Percentiles rank a stretch among this genome's conserved stretches.
Evolutionary conservation across 768 basidiomycete genomes (phyloP).

Genomic region (Lyophyllum shimeji): DNA sequence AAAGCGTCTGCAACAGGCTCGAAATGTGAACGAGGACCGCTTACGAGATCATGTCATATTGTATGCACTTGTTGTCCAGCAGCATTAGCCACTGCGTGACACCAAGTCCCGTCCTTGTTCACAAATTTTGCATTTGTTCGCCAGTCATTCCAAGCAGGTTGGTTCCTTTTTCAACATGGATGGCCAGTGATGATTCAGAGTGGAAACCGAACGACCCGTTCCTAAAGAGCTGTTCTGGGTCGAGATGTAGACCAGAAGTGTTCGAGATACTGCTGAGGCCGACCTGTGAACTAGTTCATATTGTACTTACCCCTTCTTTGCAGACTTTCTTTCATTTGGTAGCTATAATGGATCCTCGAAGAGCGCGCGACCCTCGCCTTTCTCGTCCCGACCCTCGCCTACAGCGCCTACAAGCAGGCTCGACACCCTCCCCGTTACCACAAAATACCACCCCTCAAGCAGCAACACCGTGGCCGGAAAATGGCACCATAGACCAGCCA

Average conservation of each 20-base stretch:
- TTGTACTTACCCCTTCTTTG: conserved; percentile 3
- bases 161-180: not conserved
- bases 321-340: conserved; percentile 10
- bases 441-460: conserved; percentile 18
- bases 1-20: too few relatives aligned
- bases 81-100: not conserved
- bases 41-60: not conserved
- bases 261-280: conserved; percentile 94
- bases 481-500: conserved; percentile 17
- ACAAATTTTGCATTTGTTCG: not conserved
- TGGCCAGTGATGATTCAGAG: conserved; percentile 81
- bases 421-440: conserved; percentile 34
- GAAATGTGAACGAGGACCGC: too few relatives aligned
- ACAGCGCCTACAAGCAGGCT: conserved; percentile 43
- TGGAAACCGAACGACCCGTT: conserved; percentile 82
- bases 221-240: conserved; percentile 46
- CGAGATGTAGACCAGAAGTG: conserved; percentile 70
- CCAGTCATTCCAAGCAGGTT: conserved; percentile 4
- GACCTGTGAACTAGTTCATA: conserved; percentile 10
- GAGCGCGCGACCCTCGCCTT: conserved; percentile 79
- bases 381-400: conserved; percentile 68
- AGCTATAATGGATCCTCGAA: conserved; percentile 69
- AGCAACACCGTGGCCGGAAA: conserved; percentile 25
- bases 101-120: not conserved
- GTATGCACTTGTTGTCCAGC: not conserved